Conservation (phyloP, 2,329 filamentous ascomycete genomes). For the Chaetomium globosum region DNA sequence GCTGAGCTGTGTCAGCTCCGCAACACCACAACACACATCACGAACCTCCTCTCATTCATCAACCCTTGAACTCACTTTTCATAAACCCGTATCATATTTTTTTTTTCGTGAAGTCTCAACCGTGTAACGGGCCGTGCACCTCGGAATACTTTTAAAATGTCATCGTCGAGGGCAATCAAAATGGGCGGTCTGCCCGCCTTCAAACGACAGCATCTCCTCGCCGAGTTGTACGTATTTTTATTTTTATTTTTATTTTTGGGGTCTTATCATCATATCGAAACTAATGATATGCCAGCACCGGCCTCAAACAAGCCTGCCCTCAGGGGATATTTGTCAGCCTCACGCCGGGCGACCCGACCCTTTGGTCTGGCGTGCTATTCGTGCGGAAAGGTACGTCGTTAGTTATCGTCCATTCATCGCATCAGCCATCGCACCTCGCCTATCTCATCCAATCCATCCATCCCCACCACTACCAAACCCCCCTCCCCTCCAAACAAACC, state of each 20-base stretch:
- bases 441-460: no score
- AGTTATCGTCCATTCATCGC: not conserved
- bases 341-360: slow-evolving; percentile 74
- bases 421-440: not conserved
- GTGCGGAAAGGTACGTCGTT: slow-evolving; percentile 71
- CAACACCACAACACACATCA: not conserved
- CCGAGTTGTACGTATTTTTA: slow-evolving; percentile 70
- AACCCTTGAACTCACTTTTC: not conserved
- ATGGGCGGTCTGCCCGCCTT: slow-evolving; percentile 57
- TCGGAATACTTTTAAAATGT: not conserved
- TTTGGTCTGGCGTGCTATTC: slow-evolving; percentile 92
- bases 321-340: slow-evolving; percentile 85
- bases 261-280: not conserved
- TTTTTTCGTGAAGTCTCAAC: not conserved
- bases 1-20: slow-evolving; percentile 22
- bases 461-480: not conserved
- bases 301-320: slow-evolving; percentile 79
- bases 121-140: not conserved
- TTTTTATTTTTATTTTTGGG: not conserved
- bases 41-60: not conserved
- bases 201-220: slow-evolving; percentile 73
- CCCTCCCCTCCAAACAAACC: not conserved
- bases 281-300: slow-evolving; percentile 58
- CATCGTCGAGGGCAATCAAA: slow-evolving; percentile 30
- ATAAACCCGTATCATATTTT: not conserved